These are phyloP conservation scores for Colletotrichum tanaceti DNA, from an alignment of 2,329 filamentous ascomycete genomes.

Conservation along the genomic window DNA sequence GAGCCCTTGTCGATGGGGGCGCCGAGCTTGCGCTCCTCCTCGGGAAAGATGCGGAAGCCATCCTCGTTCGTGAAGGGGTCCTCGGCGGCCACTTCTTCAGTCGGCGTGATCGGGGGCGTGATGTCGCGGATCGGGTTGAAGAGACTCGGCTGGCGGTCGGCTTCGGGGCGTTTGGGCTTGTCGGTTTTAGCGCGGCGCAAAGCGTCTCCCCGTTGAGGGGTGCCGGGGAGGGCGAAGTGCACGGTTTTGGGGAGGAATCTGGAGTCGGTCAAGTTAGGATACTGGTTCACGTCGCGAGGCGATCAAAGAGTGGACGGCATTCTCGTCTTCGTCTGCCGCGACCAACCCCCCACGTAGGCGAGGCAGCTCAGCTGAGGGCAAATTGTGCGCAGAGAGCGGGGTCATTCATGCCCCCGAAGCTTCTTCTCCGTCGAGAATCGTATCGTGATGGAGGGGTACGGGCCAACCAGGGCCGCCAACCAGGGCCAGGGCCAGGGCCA, in stretches of 20 bases:
- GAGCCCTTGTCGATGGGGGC: slow-evolving; percentile 80
- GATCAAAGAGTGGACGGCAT: background rate
- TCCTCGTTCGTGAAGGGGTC: slow-evolving; percentile 70
- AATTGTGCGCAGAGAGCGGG: slow-evolving; percentile 7
- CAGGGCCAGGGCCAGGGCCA: too few species aligned
- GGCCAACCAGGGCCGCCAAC: background rate
- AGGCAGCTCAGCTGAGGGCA: background rate
- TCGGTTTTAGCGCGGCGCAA: slow-evolving; percentile 43
- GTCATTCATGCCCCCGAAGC: slow-evolving; percentile 5
- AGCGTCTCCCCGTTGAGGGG: slow-evolving; percentile 54
- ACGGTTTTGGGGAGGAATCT: slow-evolving; percentile 95
- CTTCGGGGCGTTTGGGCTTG: slow-evolving; percentile 30
- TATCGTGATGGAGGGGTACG: slow-evolving; percentile 3
- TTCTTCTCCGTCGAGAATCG: background rate
- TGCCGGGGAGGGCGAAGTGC: slow-evolving; percentile 79
- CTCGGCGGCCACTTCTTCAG: slow-evolving; percentile 57
- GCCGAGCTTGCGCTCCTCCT: slow-evolving; percentile 60
- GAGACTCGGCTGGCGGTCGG: slow-evolving; percentile 62
- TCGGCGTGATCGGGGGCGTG: slow-evolving; percentile 68
- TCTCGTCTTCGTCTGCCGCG: too few species aligned
- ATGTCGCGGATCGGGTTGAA: slow-evolving; percentile 62
- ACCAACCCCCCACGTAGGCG: background rate
- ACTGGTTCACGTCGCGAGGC: background rate
- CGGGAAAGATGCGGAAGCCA: slow-evolving; percentile 65
- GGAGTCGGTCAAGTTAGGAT: slow-evolving; percentile 36